Conservation (phyloP, 768 basidiomycete species). For the Mycena maculata region DNA sequence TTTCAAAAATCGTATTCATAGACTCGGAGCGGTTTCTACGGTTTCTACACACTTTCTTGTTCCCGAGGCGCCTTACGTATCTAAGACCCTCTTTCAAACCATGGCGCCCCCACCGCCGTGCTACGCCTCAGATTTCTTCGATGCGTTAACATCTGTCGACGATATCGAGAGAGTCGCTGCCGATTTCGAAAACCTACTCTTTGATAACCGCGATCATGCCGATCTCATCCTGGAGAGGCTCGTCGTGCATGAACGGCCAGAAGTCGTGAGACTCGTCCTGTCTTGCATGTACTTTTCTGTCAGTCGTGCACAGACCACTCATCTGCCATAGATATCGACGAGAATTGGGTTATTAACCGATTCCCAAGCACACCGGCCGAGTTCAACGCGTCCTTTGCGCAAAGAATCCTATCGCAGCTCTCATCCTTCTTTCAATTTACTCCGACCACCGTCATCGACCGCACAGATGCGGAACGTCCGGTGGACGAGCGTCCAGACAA, state of each 20-base stretch:
- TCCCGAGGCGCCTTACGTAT: not conserved
- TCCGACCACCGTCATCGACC: constrained; percentile 22
- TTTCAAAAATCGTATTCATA: no score
- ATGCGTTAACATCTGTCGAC: constrained; percentile 34
- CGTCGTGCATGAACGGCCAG: constrained; percentile 16
- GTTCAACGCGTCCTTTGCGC: constrained; percentile 36
- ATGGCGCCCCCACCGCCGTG: not conserved
- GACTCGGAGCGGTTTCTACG: no score
- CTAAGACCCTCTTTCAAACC: not conserved
- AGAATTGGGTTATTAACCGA: constrained; percentile 43
- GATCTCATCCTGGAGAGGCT: constrained; percentile 16
- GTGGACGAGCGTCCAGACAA: constrained; percentile 21
- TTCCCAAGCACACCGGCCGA: constrained; percentile 45
- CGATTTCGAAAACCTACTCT: constrained; percentile 41
- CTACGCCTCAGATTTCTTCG: constrained; percentile 28
- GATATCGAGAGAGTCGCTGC: constrained; percentile 35
- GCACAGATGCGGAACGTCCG: constrained; percentile 24
- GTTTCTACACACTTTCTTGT: not conserved
- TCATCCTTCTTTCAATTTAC: constrained; percentile 36
- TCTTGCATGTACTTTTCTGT: constrained; percentile 20
- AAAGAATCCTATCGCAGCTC: constrained; percentile 40
- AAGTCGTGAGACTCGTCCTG: constrained; percentile 22
- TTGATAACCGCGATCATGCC: constrained; percentile 6
- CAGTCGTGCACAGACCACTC: not conserved
- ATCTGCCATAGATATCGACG: constrained; percentile 28